These are phyloP conservation scores for Nelumbo lutea DNA, from an alignment of 164 flowering plant species.

Conservation along the genomic window DNA sequence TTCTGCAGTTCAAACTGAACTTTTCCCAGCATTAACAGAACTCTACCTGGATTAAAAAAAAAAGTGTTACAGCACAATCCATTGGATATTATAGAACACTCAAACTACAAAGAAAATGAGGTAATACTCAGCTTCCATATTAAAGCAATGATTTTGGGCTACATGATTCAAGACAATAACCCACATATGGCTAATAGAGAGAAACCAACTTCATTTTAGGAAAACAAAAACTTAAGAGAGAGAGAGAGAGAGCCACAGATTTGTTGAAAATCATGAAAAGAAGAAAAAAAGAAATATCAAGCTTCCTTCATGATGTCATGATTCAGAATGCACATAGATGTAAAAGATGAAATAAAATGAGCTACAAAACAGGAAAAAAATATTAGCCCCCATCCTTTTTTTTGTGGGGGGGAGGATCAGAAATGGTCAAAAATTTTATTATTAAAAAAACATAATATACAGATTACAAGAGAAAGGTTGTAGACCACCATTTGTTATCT, in stretches of 20 bases:
- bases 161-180: neutral
- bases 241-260: neutral
- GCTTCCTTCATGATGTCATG: too few species aligned
- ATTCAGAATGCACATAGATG: too few species aligned
- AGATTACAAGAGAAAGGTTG: too few species aligned
- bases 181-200: neutral
- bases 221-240: neutral
- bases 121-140: neutral
- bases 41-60: slow-evolving; percentile 49
- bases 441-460: too few species aligned
- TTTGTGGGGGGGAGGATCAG: too few species aligned
- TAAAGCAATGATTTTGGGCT: neutral
- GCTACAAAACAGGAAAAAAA: too few species aligned
- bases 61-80: neutral
- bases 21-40: slow-evolving; percentile 76
- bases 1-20: slow-evolving; percentile 78
- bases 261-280: neutral
- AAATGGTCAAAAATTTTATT: too few species aligned
- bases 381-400: neutral
- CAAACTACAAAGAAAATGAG: neutral
- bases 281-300: neutral
- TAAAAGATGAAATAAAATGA: too few species aligned
- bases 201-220: neutral
- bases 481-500: too few species aligned
- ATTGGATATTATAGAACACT: neutral